Evolutionary conservation across 441 rosid genomes (phyloP).

Genomic region (Adansonia madagascariensis): DNA sequence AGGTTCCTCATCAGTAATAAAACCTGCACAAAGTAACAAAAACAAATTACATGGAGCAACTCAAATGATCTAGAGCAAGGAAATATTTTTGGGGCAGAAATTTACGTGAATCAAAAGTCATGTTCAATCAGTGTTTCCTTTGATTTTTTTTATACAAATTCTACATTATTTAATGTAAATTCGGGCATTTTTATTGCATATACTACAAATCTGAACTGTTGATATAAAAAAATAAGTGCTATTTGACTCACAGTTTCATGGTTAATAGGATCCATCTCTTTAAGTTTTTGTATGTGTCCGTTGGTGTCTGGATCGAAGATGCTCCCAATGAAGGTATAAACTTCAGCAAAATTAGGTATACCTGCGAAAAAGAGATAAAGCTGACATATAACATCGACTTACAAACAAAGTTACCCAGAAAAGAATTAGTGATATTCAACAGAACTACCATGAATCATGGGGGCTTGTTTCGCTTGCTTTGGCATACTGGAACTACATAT

Average conservation of each 20-base stretch:
- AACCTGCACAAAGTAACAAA: conserved; percentile 46
- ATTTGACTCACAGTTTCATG: conserved; percentile 65
- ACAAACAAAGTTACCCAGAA: conserved; percentile 17
- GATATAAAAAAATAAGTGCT: no score
- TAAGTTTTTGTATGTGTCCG: conserved; percentile 59
- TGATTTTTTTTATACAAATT: neutral
- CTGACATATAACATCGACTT: neutral
- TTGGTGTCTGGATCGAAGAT: conserved; percentile 61
- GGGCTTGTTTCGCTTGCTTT: conserved; percentile 54
- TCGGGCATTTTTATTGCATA: no score
- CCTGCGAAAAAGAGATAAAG: conserved; percentile 40
- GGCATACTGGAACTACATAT: conserved; percentile 45
- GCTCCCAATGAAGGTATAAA: conserved; percentile 70
- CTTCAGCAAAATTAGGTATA: conserved; percentile 70
- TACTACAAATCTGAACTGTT: no score
- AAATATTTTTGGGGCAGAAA: neutral
- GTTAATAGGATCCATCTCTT: conserved; percentile 77
- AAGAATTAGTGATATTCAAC: conserved; percentile 8
- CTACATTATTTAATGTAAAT: neutral
- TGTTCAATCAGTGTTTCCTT: neutral
- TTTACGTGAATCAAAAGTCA: neutral
- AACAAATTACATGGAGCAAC: conserved; percentile 7
- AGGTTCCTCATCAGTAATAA: conserved; percentile 69
- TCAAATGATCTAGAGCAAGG: neutral
- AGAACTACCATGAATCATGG: conserved; percentile 64